Conservation (phyloP, 2,329 filamentous ascomycete species). For the Aspergillus calidoustus region DNA sequence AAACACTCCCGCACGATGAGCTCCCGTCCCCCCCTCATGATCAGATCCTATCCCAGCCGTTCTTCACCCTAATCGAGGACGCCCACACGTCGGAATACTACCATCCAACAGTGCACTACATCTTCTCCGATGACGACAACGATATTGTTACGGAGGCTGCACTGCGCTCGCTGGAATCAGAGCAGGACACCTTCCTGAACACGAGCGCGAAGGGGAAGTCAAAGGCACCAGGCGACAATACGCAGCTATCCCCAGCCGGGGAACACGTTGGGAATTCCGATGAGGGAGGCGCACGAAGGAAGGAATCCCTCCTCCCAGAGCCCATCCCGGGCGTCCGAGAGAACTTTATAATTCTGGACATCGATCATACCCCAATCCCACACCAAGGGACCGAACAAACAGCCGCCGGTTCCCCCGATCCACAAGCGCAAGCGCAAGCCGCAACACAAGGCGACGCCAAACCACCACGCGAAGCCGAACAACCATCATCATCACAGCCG, state of each 20-base stretch:
- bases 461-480: slow-evolving; percentile 12
- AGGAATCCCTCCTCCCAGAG: slow-evolving; percentile 50
- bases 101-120: slow-evolving; percentile 87
- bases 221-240: background rate
- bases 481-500: slow-evolving; percentile 7
- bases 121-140: slow-evolving; percentile 90
- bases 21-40: slow-evolving; percentile 18
- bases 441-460: slow-evolving; percentile 15
- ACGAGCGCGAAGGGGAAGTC: slow-evolving; percentile 20
- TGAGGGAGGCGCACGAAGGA: slow-evolving; percentile 29
- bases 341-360: slow-evolving; percentile 62
- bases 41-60: slow-evolving; percentile 68
- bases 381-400: background rate
- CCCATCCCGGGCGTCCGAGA: slow-evolving; percentile 55
- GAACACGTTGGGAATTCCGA: slow-evolving; percentile 17
- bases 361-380: slow-evolving; percentile 40
- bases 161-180: slow-evolving; percentile 58
- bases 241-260: slow-evolving; percentile 5
- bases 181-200: slow-evolving; percentile 39
- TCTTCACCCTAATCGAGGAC: slow-evolving; percentile 87
- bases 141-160: slow-evolving; percentile 73
- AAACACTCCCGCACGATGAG: slow-evolving; percentile 26
- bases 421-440: slow-evolving; percentile 28
- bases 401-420: background rate
- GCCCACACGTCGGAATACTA: slow-evolving; percentile 71